Base-by-base conservation (phyloP, 2,329 filamentous ascomycete species). In the Verticillium albo-atrum region DNA sequence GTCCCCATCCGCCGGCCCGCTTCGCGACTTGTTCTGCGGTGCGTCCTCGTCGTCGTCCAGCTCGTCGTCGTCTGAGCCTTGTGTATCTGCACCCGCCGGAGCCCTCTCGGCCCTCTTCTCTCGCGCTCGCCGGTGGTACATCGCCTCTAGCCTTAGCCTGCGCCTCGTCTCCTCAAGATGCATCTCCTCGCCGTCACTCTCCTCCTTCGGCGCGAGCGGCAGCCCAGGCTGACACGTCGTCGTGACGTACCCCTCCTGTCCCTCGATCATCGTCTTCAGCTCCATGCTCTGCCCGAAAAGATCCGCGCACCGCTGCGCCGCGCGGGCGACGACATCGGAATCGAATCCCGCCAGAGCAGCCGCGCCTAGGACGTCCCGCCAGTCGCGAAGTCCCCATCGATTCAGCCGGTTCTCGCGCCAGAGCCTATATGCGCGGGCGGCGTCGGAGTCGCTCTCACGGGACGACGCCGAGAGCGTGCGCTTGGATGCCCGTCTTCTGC, bases 301-400 rank as follows among this genome's bases (percentile, higher is more conserved):
- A 53, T 83, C 77, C 2, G 89, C 85, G 68, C 93, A 98, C 55
- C 94, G 83, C 68, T 87, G 80, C 2, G 89, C 83, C 0, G 92
- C 84, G 30, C 90, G 84, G 57, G 86, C 82, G 14, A 97, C 74
- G 1, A 87, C 89, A 1, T 77, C 72, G 0, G 79, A 72, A 1
- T 89, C 77, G 73, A 92, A 93, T 0, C 90, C 91, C 2, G 84
- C 84, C 55, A 96, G 75, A 0, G 90, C 83, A 3, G 94, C 94
- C 1, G 92, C 81, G 0, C 90, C 90, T 28, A 97, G 75, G 1
- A 97, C 83, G 65, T 96, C 91, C 65, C 87, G 89, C 94, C 94
- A 98, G 74, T 96, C 90, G 25, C 90, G 83, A 14, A 86, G 75
- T 15, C 72, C 79, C 70, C 71, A 79, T 56, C 66, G 62, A 52